These are phyloP conservation scores for Scleromitrula shiraiana DNA, from an alignment of 2,329 filamentous ascomycete species.

Conservation along the genomic window DNA sequence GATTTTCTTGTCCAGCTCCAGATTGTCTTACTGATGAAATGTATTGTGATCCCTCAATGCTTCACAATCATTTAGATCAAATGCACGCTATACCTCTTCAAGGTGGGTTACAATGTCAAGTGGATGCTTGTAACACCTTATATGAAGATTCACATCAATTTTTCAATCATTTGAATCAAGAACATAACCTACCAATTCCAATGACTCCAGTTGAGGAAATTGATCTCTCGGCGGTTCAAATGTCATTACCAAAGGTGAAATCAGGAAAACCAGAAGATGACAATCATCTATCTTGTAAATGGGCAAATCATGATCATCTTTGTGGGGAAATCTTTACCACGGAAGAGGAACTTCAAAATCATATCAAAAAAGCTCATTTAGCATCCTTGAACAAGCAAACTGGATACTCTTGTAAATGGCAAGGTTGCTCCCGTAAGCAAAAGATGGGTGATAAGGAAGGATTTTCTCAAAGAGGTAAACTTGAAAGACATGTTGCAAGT, in stretches of 20 bases:
- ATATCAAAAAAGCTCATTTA: slow-evolving; percentile 45
- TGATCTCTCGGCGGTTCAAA: slow-evolving; percentile 8
- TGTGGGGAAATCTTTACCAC: slow-evolving; percentile 18
- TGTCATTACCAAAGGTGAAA: neutral
- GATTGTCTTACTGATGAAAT: slow-evolving; percentile 18
- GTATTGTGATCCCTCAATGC: slow-evolving; percentile 19
- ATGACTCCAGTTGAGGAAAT: slow-evolving; percentile 14
- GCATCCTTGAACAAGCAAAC: slow-evolving; percentile 36
- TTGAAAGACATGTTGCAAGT: slow-evolving; percentile 57
- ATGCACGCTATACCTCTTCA: slow-evolving; percentile 23
- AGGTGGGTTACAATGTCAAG: slow-evolving; percentile 22
- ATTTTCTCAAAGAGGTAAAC: slow-evolving; percentile 53
- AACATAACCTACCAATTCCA: slow-evolving; percentile 19
- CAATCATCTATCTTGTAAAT: slow-evolving; percentile 21
- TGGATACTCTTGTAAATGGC: slow-evolving; percentile 50
- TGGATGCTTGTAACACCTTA: slow-evolving; percentile 20
- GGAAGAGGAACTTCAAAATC: slow-evolving; percentile 44
- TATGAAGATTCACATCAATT: slow-evolving; percentile 22
- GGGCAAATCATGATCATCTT: slow-evolving; percentile 14
- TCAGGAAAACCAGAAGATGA: slow-evolving; percentile 1
- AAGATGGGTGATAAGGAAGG: slow-evolving; percentile 32
- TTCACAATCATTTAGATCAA: slow-evolving; percentile 27
- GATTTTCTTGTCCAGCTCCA: slow-evolving; percentile 23
- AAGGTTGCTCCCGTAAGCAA: slow-evolving; percentile 40
- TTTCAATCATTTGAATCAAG: slow-evolving; percentile 20